phyloP scores from a whole-genome alignment of 257 asterid species.

The Asclepias syriaca region DNA sequence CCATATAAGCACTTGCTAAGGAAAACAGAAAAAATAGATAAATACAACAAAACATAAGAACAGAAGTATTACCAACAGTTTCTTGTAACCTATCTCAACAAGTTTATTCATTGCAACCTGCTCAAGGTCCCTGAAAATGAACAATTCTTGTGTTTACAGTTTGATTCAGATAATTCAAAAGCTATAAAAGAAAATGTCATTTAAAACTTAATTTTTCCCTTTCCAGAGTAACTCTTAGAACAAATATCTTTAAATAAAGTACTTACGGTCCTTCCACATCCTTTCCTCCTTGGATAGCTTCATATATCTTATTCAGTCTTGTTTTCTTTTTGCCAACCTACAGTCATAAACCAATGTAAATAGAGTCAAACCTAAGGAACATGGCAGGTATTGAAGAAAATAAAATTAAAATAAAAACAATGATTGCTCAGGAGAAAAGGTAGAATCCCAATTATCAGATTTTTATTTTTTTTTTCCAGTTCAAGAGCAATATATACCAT shows the following conservation, averaged over 20 bases:
- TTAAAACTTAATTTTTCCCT: background rate
- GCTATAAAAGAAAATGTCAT: background rate
- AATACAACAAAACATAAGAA: slow-evolving; percentile 14
- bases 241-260: slow-evolving; percentile 3
- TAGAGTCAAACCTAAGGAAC: background rate
- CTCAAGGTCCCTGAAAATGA: slow-evolving; percentile 72
- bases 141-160: slow-evolving; percentile 3
- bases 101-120: slow-evolving; percentile 75
- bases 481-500: background rate
- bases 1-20: background rate
- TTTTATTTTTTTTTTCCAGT: background rate
- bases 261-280: slow-evolving; percentile 49
- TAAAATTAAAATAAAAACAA: background rate
- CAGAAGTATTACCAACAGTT: slow-evolving; percentile 59
- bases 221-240: background rate
- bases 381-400: background rate
- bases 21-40: background rate
- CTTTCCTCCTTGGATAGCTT: slow-evolving; percentile 54
- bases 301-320: slow-evolving; percentile 48
- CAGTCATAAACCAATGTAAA: slow-evolving; percentile 21
- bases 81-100: slow-evolving; percentile 74
- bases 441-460: background rate
- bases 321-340: slow-evolving; percentile 64
- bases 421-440: background rate
- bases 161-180: background rate